phyloP scores from a whole-genome alignment of 139 green algal genomes.

The Mesostigma viride region DNA sequence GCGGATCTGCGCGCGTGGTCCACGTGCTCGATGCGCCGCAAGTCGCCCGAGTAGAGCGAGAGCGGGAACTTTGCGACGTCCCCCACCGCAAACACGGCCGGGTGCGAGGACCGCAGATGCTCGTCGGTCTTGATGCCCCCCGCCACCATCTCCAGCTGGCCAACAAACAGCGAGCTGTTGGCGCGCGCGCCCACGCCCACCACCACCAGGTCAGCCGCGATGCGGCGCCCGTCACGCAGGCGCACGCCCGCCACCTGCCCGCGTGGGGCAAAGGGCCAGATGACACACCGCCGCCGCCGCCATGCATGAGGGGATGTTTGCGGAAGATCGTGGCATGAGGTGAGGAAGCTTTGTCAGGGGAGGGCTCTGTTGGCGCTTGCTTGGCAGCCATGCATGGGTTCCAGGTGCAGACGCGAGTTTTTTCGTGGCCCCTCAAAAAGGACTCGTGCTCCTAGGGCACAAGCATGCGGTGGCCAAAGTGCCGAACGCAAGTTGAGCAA shows the following conservation, averaged over 20 bases:
- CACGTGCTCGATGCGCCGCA: conserved; percentile 78
- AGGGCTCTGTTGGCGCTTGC: background rate
- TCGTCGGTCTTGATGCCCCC: conserved; percentile 62
- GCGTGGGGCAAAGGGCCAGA: no score
- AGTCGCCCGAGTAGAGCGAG: conserved; percentile 31
- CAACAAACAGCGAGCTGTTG: conserved; percentile 54
- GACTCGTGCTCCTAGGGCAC: no score
- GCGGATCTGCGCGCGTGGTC: conserved; percentile 45
- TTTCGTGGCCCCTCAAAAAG: no score
- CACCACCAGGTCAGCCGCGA: conserved; percentile 58
- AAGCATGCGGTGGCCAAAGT: no score
- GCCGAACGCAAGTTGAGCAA: no score
- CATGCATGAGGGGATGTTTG: background rate
- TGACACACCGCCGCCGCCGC: background rate
- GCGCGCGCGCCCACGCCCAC: conserved; percentile 69
- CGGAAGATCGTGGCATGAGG: background rate
- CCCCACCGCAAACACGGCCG: conserved; percentile 75
- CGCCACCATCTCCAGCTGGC: conserved; percentile 43
- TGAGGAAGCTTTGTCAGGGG: background rate
- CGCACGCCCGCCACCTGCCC: conserved; percentile 43
- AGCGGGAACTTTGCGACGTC: conserved; percentile 84
- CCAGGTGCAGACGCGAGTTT: background rate
- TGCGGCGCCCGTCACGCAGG: conserved; percentile 44
- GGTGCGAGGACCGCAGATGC: conserved; percentile 38
- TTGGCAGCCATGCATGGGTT: background rate